These are phyloP conservation scores for Arthrinium puccinioides DNA, from an alignment of 2,329 filamentous ascomycete genomes.

Conservation along the genomic window DNA sequence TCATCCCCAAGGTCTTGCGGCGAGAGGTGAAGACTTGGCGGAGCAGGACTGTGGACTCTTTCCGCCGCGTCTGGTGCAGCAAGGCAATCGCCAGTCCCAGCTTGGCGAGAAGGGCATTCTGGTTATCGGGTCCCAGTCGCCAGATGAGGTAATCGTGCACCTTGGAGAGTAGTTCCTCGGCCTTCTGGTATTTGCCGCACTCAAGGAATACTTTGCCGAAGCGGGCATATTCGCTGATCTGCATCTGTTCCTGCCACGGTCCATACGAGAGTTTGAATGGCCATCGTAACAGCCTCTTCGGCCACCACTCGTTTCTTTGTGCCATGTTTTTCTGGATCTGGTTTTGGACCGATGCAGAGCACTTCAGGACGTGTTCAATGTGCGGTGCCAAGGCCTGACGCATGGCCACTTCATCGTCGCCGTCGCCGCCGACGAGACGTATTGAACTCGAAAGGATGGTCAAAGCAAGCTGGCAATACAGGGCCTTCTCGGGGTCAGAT, in stretches of 20 bases:
- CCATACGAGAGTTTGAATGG: neutral
- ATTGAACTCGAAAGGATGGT: conserved; percentile 5
- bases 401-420: conserved; percentile 4
- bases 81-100: neutral
- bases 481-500: conserved; percentile 2
- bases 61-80: neutral
- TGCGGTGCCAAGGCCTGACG: conserved; percentile 8
- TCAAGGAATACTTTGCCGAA: conserved; percentile 9
- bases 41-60: conserved; percentile 1
- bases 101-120: conserved; percentile 4
- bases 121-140: conserved; percentile 6
- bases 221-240: conserved; percentile 4
- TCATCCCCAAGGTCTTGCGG: neutral
- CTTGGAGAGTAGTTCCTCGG: conserved; percentile 3
- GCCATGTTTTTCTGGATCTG: neutral
- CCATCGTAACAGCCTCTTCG: neutral
- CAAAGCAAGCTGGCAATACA: conserved; percentile 8
- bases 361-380: conserved; percentile 4
- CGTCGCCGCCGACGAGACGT: conserved; percentile 2
- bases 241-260: conserved; percentile 1
- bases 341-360: neutral
- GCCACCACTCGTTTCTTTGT: neutral
- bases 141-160: conserved; percentile 4
- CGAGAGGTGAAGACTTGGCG: conserved; percentile 1
- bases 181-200: conserved; percentile 6